Base-by-base conservation (phyloP, 2,329 filamentous ascomycete species). In the Aspergillus sp. region DNA sequence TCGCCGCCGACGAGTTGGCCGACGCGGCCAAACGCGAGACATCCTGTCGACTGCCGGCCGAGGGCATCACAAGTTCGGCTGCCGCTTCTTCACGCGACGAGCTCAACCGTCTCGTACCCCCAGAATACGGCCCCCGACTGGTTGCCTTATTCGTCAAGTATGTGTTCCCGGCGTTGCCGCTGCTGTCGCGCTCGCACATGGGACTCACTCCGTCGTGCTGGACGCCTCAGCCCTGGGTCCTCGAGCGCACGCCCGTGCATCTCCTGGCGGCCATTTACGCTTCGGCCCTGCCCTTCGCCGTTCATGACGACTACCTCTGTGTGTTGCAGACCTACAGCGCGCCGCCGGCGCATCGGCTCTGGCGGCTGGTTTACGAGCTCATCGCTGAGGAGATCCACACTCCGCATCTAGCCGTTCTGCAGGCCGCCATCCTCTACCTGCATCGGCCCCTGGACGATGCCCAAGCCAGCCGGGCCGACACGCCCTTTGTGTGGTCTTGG, bases 401-500 rank as follows among this genome's bases (percentile, higher is more conserved):
- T 1, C 72, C 73, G 2, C 69, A 68, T 12, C 63, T 75, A 5
- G 66, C 71, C 6, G 69, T 73, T 3, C 54, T 75, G 2, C 73
- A 75, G 55, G 71, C 73, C 3, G 69, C 66, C 11, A 55, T 75
- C 29, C 56, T 75, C 12, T 75, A 74, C 49, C 55, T 73, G n/a
- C 73, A 75, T 20, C 61, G 67, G 31, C 64, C 69, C 1, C 61
- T 62, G 2, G 63, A 61, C 7, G 67, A 67, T 18, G 62, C 63
- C 7, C 65, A 64, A 26, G 67, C 62, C 11, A 67, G 67, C n/a
- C 58, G 65, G 7, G 66, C 71, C 47, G 73, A 76, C 57, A 73
- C 71, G 0, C 66, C 74, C 0, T 74, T 75, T 32, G n/a, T 69
- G 3, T 77, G 73, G 73, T 77, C 73, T 0, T 73, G 74, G n/a